Percentiles rank a stretch among this genome's conserved stretches.
phyloP scores from a whole-genome alignment of 345 rosid genomes.

The Stellera chamaejasme region DNA sequence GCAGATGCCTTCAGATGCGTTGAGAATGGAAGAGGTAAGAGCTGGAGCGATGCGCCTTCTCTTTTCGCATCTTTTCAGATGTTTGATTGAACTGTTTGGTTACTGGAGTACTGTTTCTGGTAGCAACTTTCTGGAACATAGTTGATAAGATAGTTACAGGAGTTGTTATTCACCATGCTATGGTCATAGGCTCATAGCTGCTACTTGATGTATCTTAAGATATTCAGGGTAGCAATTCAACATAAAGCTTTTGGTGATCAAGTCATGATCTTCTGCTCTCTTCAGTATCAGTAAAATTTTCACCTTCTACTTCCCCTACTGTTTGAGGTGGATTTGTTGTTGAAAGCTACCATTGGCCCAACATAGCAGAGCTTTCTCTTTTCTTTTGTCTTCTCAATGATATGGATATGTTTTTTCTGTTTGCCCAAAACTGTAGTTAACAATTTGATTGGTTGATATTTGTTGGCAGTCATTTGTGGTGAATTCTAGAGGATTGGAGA shows the following conservation, averaged over 20 bases:
- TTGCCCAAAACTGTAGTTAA: neutral
- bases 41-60: neutral
- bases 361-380: too few species aligned
- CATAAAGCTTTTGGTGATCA: too few species aligned
- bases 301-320: neutral
- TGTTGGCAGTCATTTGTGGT: slow-evolving; percentile 52
- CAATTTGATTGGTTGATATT: slow-evolving; percentile 7
- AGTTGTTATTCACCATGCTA: too few species aligned
- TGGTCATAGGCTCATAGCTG: too few species aligned
- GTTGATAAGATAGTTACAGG: too few species aligned
- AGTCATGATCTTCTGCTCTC: too few species aligned
- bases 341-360: too few species aligned
- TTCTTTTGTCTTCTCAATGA: too few species aligned
- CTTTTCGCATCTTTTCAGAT: neutral
- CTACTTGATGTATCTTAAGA: too few species aligned
- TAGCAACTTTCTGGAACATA: neutral
- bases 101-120: neutral
- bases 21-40: slow-evolving; percentile 70
- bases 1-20: slow-evolving; percentile 63
- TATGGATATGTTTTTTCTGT: neutral
- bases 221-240: too few species aligned
- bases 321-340: too few species aligned
- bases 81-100: neutral
- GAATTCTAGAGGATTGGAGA: slow-evolving; percentile 83
- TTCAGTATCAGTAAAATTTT: neutral